A percentile compares a stretch with the other conserved stretches of the same genome.
These are phyloP conservation scores for Extremus antarcticus DNA, from an alignment of 495 filamentous ascomycete genomes.

Conservation along the genomic window DNA sequence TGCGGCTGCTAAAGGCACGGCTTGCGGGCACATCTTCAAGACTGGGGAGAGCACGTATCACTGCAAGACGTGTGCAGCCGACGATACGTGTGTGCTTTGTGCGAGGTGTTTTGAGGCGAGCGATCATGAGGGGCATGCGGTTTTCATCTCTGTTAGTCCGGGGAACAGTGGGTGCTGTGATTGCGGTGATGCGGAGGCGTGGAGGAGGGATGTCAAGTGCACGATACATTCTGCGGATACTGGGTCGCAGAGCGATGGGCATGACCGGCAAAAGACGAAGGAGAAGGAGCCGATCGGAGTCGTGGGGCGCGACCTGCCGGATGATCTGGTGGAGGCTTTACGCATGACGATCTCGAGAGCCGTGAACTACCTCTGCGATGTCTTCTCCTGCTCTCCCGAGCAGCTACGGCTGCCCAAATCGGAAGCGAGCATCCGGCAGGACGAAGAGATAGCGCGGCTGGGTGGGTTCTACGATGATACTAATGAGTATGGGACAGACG, in stretches of 20 bases:
- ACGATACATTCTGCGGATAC: constrained; percentile 68
- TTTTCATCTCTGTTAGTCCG: constrained; percentile 70
- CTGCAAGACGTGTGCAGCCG: constrained; percentile 85
- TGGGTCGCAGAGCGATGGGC: constrained; percentile 34
- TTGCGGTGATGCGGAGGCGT: constrained; percentile 90
- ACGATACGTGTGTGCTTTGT: constrained; percentile 41
- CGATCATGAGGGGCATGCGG: constrained; percentile 88
- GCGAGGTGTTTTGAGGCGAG: constrained; percentile 76
- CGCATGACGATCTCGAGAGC: constrained; percentile 72
- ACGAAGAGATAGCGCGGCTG: constrained; percentile 71
- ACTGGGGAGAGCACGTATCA: constrained; percentile 83
- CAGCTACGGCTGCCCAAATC: constrained; percentile 81
- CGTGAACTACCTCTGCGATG: constrained; percentile 91
- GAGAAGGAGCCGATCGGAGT: constrained; percentile 29
- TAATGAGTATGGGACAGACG: constrained; percentile 41
- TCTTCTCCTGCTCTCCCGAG: constrained; percentile 94
- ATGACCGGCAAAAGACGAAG: constrained; percentile 54
- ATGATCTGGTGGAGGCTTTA: constrained; percentile 63
- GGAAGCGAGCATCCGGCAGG: constrained; percentile 61
- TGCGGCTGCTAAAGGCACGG: constrained; percentile 78
- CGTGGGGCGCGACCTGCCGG: constrained; percentile 40
- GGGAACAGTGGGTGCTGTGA: constrained; percentile 96
- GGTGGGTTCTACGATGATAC: constrained; percentile 46
- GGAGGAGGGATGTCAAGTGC: constrained; percentile 78
- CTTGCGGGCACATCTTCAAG: constrained; percentile 96